Conservation (phyloP, 1,284 basidiomycete genomes). For the Stygiomarasmius scandens region DNA sequence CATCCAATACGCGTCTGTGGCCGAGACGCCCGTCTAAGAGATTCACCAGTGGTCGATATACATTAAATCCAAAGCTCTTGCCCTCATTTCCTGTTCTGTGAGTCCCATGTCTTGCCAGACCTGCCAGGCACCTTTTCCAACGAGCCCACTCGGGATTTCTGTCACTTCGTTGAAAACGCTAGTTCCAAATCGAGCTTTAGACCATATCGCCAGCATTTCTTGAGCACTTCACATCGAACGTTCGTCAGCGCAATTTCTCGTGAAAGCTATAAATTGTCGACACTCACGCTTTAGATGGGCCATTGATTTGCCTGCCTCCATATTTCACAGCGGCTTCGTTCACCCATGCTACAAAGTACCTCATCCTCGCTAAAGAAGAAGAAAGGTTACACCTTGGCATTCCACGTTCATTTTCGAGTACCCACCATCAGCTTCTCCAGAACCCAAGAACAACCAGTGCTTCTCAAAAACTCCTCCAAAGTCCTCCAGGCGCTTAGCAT, state of each 20-base stretch:
- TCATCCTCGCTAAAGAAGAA: slow-evolving; percentile 23
- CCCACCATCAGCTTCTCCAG: slow-evolving; percentile 26
- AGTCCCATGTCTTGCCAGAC: neutral
- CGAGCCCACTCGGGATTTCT: slow-evolving; percentile 1
- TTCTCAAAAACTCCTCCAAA: slow-evolving; percentile 36
- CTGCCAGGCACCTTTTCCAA: neutral
- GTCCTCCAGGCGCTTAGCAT: slow-evolving; percentile 29
- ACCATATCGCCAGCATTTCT: slow-evolving; percentile 5
- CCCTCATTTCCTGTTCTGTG: neutral
- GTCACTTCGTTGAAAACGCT: neutral
- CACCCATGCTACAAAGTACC: slow-evolving; percentile 35
- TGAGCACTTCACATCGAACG: neutral
- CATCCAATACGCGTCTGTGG: too few species aligned
- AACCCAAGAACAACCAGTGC: slow-evolving; percentile 36
- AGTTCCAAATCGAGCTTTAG: neutral
- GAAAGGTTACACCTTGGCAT: neutral
- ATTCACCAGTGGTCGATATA: slow-evolving; percentile 1
- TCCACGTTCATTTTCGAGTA: neutral
- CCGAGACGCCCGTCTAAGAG: neutral
- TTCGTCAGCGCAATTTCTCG: too few species aligned
- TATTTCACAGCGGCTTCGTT: slow-evolving; percentile 36
- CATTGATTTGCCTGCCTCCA: slow-evolving; percentile 32
- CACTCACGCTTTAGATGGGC: neutral
- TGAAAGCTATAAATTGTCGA: too few species aligned
- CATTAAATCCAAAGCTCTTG: neutral